Base-by-base conservation (phyloP, 805 yeast species). In the Starmera dryadoides region DNA sequence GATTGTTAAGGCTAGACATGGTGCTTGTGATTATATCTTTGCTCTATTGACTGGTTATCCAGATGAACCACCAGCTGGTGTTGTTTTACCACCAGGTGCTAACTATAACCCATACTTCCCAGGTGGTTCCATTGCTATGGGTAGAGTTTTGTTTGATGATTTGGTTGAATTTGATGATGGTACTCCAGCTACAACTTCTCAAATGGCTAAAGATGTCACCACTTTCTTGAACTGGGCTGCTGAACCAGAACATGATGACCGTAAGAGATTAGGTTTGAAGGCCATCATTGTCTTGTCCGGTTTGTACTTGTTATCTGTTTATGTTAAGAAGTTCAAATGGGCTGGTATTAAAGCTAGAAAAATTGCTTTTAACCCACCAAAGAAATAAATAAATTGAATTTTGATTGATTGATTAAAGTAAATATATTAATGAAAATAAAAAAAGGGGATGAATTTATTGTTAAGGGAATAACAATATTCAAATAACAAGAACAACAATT, bases 51-150 rank as follows among this genome's bases (percentile, higher is more conserved):
- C 98, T 46, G 98, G 98, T 62, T 93, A 93, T 75, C 98, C 98
- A 58, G 98, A 93, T 35, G 98, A 93, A 47, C 85, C 96, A 45
- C 98, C 98, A 53, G 98, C 96, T 25, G 98, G 98, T 73, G 96
- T 86, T 44, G 75, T 65, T 38, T 74, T 93, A 56, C 94, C 98
- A 43, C 84, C 86, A 46, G 98, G 98, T 49, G 67, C 95, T 46
- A 93, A 93, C 81, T 93, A 93, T 73, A 93, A 93, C 78, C 98
- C 98, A 60, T 93, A 93, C 77, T 93, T 93, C 96, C 98, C 98
- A 64, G 98, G 98, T 71, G 98, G 98, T 51, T 77, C 97, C 33
- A 91, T 93, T 73, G 98, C 96, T 55, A 93, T 93, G 98, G 98
- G 86, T 62, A 86, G 98, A 73, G 98, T 91, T 43, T 75, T 93